phyloP scores from a whole-genome alignment of 106 monocot species.

The Allium sativum region DNA sequence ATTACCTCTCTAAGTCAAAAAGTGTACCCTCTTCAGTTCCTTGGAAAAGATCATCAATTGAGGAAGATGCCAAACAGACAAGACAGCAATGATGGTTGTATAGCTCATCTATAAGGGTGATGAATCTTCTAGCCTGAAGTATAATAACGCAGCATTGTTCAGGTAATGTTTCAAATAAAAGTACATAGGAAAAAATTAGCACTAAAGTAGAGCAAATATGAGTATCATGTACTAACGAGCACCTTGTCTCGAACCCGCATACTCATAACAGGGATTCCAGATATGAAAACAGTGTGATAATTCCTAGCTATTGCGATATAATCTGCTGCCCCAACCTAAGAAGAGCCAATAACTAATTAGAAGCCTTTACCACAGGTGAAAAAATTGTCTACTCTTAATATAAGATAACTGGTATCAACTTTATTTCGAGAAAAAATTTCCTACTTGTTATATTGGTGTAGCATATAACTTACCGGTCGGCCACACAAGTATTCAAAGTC shows the following conservation, averaged over 20 bases:
- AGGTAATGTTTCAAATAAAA: no score
- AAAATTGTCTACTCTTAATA: not conserved
- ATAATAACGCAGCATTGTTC: not conserved
- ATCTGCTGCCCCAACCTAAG: conserved; percentile 83
- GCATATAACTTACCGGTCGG: conserved; percentile 56
- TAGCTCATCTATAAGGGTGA: conserved; percentile 82
- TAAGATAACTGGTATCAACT: not conserved
- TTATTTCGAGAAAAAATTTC: no score
- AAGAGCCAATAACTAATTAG: not conserved
- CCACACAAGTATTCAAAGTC: conserved; percentile 86
- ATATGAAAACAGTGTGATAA: conserved; percentile 84
- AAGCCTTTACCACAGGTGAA: not conserved
- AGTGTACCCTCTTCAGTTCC: conserved; percentile 90
- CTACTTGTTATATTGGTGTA: not conserved
- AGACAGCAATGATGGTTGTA: conserved; percentile 90
- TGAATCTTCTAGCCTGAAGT: conserved; percentile 76
- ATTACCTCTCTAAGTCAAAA: conserved; percentile 89
- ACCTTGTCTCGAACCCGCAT: conserved; percentile 95
- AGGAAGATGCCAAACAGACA: conserved; percentile 58
- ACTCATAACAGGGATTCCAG: conserved; percentile 90
- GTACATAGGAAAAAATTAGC: not conserved
- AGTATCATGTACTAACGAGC: not conserved
- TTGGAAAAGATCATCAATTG: conserved; percentile 81
- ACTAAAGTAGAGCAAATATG: not conserved
- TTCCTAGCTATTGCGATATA: conserved; percentile 82